Base-by-base conservation (phyloP, 73 alveolate species). In the Paramecium sexaurelia region DNA sequence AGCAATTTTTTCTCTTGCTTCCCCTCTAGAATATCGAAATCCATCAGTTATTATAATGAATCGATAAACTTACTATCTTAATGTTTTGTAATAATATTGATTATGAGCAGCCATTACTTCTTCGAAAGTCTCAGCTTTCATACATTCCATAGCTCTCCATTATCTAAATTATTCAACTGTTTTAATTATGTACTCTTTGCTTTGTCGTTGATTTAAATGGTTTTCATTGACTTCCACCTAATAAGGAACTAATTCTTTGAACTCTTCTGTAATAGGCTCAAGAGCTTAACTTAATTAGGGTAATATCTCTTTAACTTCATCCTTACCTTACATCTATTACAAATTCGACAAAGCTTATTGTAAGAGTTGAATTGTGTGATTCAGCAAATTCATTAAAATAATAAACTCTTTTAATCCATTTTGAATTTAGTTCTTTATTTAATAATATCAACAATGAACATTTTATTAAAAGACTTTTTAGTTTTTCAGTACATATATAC, bases 41-140 rank as follows among this genome's bases (percentile, higher is more conserved):
- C 83, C 83, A 61, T 61, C 83, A 26, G 83, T 61, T 13, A 61
- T 61, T 11, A 61, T 24, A 61, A 61, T 61, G 47, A 61, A 61
- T 61, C 43, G 20, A 32, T 61, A 61, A 19, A 61, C 26, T 32
- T 61, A 24, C 83, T 61, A 61, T 24, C 83, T 61, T 19, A 61
- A 32, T 13, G 83, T 61, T 32, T 20, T 61, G 26, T 61, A 61
- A 32, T 61, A 61, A 61, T 61, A 29, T 10, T 61, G 6, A 29
- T 26, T 29, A 10, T 61, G 83, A 61, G 83, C 83, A 5, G 7
- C 83, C 22, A 61, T 26, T 13, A 61, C 83, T 32, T 61, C 83
- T 32, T 61, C 83, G 11, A 61, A 61, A 0, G 83, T 61, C n/a
- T 61, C 83, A 0, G 83, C 83, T 61, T 61, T 61, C 39, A 61